Evolutionary conservation across 108 stramenopile species (phyloP).

Genomic region (Skeletonema menzelii): DNA sequence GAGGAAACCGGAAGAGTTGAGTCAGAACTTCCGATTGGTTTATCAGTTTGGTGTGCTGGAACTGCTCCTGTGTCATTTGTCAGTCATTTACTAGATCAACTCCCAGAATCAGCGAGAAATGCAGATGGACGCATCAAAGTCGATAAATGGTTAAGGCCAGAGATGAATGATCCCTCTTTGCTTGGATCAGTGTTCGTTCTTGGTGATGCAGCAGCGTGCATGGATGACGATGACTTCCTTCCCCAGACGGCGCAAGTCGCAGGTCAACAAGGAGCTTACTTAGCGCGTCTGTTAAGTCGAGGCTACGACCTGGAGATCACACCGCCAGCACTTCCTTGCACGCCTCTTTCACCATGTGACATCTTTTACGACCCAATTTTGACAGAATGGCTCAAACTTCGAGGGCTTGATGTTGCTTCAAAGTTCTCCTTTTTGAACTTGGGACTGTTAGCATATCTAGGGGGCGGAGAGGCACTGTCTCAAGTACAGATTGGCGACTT

Average conservation of each 20-base stretch:
- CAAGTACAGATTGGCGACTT: slow-evolving; percentile 72
- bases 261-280: slow-evolving; percentile 73
- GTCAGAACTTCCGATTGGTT: slow-evolving; percentile 27
- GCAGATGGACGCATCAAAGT: slow-evolving; percentile 54
- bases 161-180: slow-evolving; percentile 19
- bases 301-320: slow-evolving; percentile 52
- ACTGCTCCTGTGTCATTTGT: slow-evolving; percentile 58
- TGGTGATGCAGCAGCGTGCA: slow-evolving; percentile 49
- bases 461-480: slow-evolving; percentile 62
- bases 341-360: not conserved
- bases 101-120: slow-evolving; percentile 43
- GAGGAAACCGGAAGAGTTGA: slow-evolving; percentile 32
- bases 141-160: slow-evolving; percentile 58
- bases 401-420: slow-evolving; percentile 54
- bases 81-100: slow-evolving; percentile 37
- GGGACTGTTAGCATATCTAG: slow-evolving; percentile 65
- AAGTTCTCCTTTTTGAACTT: slow-evolving; percentile 64
- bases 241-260: slow-evolving; percentile 81
- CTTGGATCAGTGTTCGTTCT: slow-evolving; percentile 54
- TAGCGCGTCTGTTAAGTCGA: slow-evolving; percentile 55
- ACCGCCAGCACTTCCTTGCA: slow-evolving; percentile 27
- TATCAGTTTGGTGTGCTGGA: slow-evolving; percentile 66
- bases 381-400: slow-evolving; percentile 45
- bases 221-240: slow-evolving; percentile 15
- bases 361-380: not conserved